Evolutionary conservation across 2,329 filamentous ascomycete species (phyloP).

Genomic region (Clonostachys solani): DNA sequence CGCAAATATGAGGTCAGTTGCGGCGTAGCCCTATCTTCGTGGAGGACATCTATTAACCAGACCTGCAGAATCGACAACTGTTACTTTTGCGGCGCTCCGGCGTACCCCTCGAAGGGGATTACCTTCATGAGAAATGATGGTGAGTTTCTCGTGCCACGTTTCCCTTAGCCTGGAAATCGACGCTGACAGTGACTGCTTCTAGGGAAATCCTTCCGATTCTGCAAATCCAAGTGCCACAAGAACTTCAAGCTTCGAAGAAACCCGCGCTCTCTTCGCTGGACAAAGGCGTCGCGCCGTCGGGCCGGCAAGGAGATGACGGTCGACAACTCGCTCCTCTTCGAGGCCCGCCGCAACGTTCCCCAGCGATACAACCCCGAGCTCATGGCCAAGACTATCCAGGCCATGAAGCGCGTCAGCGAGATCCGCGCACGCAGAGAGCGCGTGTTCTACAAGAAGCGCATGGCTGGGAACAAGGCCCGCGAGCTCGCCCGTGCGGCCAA

Average conservation of each 20-base stretch:
- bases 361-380: slow-evolving; percentile 95
- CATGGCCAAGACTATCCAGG: slow-evolving; percentile 79
- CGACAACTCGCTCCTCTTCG: slow-evolving; percentile 90
- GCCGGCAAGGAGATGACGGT: slow-evolving; percentile 87
- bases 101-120: slow-evolving; percentile 53
- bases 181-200: background rate
- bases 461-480: slow-evolving; percentile 84
- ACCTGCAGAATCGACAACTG: slow-evolving; percentile 32
- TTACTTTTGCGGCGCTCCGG: slow-evolving; percentile 42
- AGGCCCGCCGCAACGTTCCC: slow-evolving; percentile 88
- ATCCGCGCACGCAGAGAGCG: slow-evolving; percentile 80
- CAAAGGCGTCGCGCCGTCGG: slow-evolving; percentile 79
- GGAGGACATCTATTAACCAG: background rate
- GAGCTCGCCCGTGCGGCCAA: slow-evolving; percentile 78
- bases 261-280: slow-evolving; percentile 95
- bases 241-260: slow-evolving; percentile 63
- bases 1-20: slow-evolving; percentile 1
- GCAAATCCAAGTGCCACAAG: slow-evolving; percentile 54
- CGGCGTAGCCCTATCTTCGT: background rate
- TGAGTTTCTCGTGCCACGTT: slow-evolving; percentile 7
- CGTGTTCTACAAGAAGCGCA: slow-evolving; percentile 89
- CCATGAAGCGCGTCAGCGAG: slow-evolving; percentile 87
- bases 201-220: slow-evolving; percentile 50
- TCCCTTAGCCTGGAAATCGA: background rate
- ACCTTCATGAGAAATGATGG: slow-evolving; percentile 46